phyloP scores from a whole-genome alignment of 345 rosid genomes.

The Bruguiera gymnorhiza region DNA sequence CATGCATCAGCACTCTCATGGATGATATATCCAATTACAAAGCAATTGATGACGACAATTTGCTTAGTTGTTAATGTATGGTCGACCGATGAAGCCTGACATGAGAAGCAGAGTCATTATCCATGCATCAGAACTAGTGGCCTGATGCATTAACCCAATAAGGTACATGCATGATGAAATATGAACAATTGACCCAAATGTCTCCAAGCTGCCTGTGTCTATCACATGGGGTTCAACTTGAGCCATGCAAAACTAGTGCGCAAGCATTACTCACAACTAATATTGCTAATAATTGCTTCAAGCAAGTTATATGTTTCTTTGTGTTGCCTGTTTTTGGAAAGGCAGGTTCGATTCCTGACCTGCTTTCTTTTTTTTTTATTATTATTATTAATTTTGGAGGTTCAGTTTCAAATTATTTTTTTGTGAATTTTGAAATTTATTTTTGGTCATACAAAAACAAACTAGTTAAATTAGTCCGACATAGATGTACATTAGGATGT shows the following conservation, averaged over 20 bases:
- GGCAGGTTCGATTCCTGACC: not conserved
- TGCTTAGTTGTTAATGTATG: not conserved
- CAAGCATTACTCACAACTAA: not conserved
- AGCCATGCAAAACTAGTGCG: constrained; percentile 18
- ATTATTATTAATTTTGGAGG: not conserved
- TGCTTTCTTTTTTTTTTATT: no score
- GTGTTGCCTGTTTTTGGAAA: not conserved
- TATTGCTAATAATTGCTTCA: not conserved
- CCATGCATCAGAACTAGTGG: not conserved
- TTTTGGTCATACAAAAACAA: not conserved
- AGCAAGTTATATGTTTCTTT: not conserved
- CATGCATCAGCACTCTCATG: no score
- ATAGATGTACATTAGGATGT: no score
- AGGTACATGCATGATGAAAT: constrained; percentile 21
- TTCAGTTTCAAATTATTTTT: constrained; percentile 9
- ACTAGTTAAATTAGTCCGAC: not conserved
- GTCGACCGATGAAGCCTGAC: not conserved
- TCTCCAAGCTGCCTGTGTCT: constrained; percentile 17
- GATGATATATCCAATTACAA: no score
- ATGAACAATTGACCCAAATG: constrained; percentile 25
- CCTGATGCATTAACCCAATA: constrained; percentile 12
- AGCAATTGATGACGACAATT: not conserved
- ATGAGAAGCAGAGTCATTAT: constrained; percentile 1
- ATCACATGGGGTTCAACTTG: constrained; percentile 27
- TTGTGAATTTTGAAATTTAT: not conserved